Evolutionary conservation across 140 eudicot species (phyloP).

Genomic region (Oenanthe javanica): DNA sequence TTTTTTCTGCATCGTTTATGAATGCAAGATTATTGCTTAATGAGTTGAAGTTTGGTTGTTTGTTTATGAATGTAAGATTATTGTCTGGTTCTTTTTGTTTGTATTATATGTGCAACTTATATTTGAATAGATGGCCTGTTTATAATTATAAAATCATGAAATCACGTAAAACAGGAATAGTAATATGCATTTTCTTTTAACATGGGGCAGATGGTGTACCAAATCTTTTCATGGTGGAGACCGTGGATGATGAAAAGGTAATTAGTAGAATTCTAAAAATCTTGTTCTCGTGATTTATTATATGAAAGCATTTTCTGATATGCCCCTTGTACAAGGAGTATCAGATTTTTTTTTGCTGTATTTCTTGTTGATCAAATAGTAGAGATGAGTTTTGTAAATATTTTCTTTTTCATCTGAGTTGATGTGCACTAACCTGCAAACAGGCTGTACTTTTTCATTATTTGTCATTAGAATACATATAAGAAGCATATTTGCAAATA

Average conservation of each 20-base stretch:
- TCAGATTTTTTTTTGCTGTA: neutral
- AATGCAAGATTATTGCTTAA: neutral
- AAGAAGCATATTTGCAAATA: neutral
- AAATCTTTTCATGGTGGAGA: conserved; percentile 84
- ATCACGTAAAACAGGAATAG: neutral
- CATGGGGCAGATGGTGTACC: conserved; percentile 74
- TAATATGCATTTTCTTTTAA: neutral
- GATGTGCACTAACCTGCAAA: neutral
- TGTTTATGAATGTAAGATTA: neutral
- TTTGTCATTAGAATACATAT: neutral
- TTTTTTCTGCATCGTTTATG: neutral
- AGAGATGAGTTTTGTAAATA: neutral
- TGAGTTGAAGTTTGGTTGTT: neutral
- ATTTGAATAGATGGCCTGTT: neutral
- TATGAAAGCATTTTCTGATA: too few relatives aligned
- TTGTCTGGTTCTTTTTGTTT: neutral
- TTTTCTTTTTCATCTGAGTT: neutral
- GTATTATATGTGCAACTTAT: neutral
- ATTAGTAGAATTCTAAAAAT: neutral
- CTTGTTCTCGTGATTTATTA: neutral
- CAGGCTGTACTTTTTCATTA: neutral
- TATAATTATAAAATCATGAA: neutral
- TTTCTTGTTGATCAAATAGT: neutral
- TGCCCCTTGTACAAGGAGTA: neutral
- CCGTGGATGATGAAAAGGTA: conserved; percentile 98